Percentiles rank a stretch among this genome's conserved stretches.
Evolutionary conservation across 176 grass and related monocot species (phyloP).

Genomic region (Rhynchospora breviuscula): DNA sequence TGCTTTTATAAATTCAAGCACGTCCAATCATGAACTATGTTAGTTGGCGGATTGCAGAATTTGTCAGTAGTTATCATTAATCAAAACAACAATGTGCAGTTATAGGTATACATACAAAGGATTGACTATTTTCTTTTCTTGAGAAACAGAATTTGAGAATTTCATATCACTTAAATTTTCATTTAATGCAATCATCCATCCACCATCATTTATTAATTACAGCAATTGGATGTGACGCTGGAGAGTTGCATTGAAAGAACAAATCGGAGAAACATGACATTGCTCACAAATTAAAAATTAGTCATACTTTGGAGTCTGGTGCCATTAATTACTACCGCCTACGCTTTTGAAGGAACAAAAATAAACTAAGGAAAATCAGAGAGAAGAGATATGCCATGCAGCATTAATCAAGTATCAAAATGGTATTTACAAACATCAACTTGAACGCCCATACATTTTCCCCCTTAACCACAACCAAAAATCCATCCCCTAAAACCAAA

Average conservation of each 20-base stretch:
- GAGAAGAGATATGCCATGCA: background rate
- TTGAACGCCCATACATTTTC: background rate
- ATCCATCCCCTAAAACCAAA: conserved; percentile 3
- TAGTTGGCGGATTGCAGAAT: background rate
- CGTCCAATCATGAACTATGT: background rate
- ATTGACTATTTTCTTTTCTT: background rate
- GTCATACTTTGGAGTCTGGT: background rate
- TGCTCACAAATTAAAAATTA: background rate
- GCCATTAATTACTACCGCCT: background rate
- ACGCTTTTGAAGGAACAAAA: background rate
- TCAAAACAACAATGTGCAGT: background rate
- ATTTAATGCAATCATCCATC: background rate
- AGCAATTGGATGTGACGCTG: background rate
- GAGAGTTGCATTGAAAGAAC: background rate
- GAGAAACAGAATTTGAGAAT: background rate
- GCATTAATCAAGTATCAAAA: conserved; percentile 20
- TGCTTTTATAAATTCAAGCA: background rate
- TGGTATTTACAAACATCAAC: conserved; percentile 17
- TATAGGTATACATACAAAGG: background rate
- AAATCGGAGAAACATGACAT: background rate
- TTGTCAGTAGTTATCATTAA: background rate
- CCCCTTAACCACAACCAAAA: background rate
- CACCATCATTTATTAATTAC: background rate
- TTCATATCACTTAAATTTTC: background rate
- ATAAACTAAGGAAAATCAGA: background rate